Evolutionary conservation across 106 monocot genomes (phyloP).

Genomic region (Allium fistulosum): DNA sequence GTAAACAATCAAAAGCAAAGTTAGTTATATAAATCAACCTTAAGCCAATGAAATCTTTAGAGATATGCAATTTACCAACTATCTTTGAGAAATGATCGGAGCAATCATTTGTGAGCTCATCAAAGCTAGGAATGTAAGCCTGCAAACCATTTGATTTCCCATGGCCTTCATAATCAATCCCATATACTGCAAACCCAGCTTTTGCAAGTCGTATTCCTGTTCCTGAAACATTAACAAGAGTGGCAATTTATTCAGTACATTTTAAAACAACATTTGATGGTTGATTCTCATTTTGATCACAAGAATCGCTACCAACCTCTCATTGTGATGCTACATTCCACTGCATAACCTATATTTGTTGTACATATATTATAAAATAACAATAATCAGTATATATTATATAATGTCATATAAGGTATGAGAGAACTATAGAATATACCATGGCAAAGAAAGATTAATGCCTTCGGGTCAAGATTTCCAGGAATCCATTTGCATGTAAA

Average conservation of each 20-base stretch:
- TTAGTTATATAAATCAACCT: too few species aligned
- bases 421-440: slow-evolving; percentile 13
- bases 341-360: slow-evolving; percentile 36
- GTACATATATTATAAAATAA: not conserved
- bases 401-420: not conserved
- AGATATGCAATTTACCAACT: slow-evolving; percentile 25
- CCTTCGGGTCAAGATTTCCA: slow-evolving; percentile 31
- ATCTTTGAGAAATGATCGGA: slow-evolving; percentile 27
- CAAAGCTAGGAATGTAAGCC: slow-evolving; percentile 49
- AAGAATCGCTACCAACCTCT: slow-evolving; percentile 23
- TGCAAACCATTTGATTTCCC: slow-evolving; percentile 67
- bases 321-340: slow-evolving; percentile 75
- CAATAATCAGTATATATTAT: not conserved
- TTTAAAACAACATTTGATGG: not conserved
- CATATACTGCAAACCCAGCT: slow-evolving; percentile 59
- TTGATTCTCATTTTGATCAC: not conserved
- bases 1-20: not conserved
- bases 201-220: slow-evolving; percentile 32
- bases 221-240: slow-evolving; percentile 10
- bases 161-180: slow-evolving; percentile 68
- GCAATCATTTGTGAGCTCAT: slow-evolving; percentile 41
- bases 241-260: not conserved
- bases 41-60: too few species aligned
- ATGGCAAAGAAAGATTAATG: slow-evolving; percentile 66
- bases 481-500: slow-evolving; percentile 68